Conservation (phyloP, 768 basidiomycete species). For the Asterophora lycoperdoides region DNA sequence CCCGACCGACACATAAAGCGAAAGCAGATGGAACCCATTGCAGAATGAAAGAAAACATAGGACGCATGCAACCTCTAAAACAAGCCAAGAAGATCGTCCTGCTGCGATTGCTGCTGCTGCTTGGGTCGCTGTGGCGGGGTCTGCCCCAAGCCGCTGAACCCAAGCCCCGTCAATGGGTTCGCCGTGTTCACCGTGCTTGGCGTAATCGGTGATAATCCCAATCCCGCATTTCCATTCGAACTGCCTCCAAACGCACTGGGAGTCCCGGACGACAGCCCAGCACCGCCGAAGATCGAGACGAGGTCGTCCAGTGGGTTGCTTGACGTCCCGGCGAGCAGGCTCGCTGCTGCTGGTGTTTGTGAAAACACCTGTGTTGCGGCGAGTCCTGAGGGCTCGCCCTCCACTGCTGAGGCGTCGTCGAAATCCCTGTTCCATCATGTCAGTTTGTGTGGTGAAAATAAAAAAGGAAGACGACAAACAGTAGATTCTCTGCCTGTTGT, state of each 20-base stretch:
- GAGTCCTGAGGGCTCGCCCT: constrained; percentile 67
- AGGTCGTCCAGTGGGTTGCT: constrained; percentile 90
- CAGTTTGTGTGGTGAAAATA: constrained; percentile 2
- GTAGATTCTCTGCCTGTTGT: constrained; percentile 90
- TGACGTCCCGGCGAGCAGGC: constrained; percentile 72
- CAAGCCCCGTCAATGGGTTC: constrained; percentile 16
- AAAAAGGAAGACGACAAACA: constrained; percentile 35
- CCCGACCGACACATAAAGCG: neutral
- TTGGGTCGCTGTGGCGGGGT: constrained; percentile 19
- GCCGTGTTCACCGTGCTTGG: constrained; percentile 23
- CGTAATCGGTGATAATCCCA: constrained; percentile 27
- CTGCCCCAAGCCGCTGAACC: constrained; percentile 9
- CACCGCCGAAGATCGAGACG: constrained; percentile 82
- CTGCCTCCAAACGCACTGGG: constrained; percentile 17
- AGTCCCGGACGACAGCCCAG: constrained; percentile 21
- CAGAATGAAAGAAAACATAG: constrained; percentile 1
- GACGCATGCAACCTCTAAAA: constrained; percentile 32
- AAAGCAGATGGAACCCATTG: constrained; percentile 1
- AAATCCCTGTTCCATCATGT: constrained; percentile 55
- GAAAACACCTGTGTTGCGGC: constrained; percentile 74
- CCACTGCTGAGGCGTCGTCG: constrained; percentile 62
- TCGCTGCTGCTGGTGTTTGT: constrained; percentile 69
- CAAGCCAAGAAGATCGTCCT: constrained; percentile 50
- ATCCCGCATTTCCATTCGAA: constrained; percentile 11
- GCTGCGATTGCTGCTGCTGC: constrained; percentile 28